phyloP scores from a whole-genome alignment of 208 protist genomes.

The Polymyxa betae region DNA sequence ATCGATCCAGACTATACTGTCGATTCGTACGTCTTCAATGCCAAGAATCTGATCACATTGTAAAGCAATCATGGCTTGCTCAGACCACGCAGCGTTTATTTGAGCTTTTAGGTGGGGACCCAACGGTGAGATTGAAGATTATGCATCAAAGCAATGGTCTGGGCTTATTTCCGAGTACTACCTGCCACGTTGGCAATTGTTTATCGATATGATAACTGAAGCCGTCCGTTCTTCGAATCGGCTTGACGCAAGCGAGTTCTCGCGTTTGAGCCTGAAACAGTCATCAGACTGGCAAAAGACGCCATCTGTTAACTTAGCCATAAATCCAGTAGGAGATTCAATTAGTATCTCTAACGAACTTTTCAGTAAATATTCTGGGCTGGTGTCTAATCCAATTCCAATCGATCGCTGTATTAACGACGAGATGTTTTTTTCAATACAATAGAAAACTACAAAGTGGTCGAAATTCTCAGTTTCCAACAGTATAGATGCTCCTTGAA shows the following conservation, averaged over 20 bases:
- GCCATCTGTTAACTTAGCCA: background rate
- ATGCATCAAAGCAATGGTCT: slow-evolving; percentile 70
- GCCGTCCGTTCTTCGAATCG: background rate
- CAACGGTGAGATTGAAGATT: slow-evolving; percentile 68
- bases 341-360: background rate
- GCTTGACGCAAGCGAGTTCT: background rate
- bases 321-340: background rate
- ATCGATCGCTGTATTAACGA: background rate
- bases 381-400: background rate
- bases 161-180: slow-evolving; percentile 68
- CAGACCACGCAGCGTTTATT: background rate
- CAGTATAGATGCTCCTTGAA: no score
- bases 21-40: slow-evolving; percentile 70
- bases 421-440: background rate
- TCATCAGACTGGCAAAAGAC: background rate
- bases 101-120: slow-evolving; percentile 66
- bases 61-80: background rate
- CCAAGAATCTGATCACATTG: slow-evolving; percentile 73
- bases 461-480: no score
- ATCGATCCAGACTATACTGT: background rate
- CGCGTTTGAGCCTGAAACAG: background rate
- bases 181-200: slow-evolving; percentile 53
- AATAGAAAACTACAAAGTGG: no score
- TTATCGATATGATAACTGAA: slow-evolving; percentile 53
- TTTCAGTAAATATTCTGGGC: background rate